Evolutionary conservation across 176 grass and related monocot genomes (phyloP).

Genomic region (Raddia distichophylla): DNA sequence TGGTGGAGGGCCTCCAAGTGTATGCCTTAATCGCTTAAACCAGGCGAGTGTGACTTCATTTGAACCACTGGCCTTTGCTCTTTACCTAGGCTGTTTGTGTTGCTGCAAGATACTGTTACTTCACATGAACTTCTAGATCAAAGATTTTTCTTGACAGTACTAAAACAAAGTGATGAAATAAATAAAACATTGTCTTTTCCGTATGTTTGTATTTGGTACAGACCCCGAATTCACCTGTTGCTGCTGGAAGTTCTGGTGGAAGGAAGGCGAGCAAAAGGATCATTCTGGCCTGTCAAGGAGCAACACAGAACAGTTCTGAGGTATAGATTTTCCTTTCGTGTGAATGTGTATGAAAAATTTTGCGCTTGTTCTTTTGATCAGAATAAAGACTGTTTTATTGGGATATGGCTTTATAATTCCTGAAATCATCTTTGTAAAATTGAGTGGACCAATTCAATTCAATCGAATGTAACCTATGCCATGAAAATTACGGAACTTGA

Average conservation of each 20-base stretch:
- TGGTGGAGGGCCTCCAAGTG: conserved; percentile 51
- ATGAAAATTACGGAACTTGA: not conserved
- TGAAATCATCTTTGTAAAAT: not conserved
- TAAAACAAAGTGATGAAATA: conserved; percentile 1
- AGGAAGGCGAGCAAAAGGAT: conserved; percentile 74
- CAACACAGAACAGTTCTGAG: conserved; percentile 64
- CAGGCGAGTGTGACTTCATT: conserved; percentile 53
- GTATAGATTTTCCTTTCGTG: conserved; percentile 39
- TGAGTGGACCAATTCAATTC: not conserved
- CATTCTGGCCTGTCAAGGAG: conserved; percentile 81
- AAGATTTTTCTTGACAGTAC: not conserved
- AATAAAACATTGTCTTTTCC: not conserved
- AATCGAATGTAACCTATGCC: not conserved
- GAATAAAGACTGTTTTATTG: not conserved
- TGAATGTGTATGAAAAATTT: not conserved
- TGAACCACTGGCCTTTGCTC: not conserved
- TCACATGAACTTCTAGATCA: conserved; percentile 23
- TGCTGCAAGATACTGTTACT: not conserved
- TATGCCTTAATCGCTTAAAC: conserved; percentile 92
- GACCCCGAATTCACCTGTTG: conserved; percentile 83
- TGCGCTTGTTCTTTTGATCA: not conserved
- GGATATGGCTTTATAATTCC: not conserved
- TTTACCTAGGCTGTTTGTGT: not conserved
- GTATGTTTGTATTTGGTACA: conserved; percentile 47
- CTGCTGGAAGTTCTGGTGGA: conserved; percentile 59